These are phyloP conservation scores for Fusarium equiseti DNA, from an alignment of 2,329 filamentous ascomycete genomes.

Conservation along the genomic window DNA sequence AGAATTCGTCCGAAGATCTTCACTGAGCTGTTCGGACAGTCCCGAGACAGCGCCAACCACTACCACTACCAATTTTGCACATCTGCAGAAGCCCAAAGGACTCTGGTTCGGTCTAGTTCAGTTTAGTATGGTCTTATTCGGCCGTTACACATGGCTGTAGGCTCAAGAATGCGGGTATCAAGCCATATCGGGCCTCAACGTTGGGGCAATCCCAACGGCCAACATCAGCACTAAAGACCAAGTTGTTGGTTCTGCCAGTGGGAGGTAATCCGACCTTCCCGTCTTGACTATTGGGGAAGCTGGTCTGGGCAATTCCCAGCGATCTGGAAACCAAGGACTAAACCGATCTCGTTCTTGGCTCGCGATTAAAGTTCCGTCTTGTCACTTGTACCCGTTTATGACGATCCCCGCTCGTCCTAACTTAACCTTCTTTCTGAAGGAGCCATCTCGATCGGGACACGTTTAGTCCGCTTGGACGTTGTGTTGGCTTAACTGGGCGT, in stretches of 20 bases:
- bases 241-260: not conserved
- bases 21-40: not conserved
- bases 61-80: not conserved
- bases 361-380: not conserved
- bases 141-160: not conserved
- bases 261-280: not conserved
- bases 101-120: too few relatives aligned
- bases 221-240: not conserved
- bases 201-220: not conserved
- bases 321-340: not conserved
- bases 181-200: conserved; percentile 6
- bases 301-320: not conserved
- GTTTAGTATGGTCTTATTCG: not conserved
- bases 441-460: not conserved
- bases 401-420: not conserved
- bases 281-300: not conserved
- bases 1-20: not conserved
- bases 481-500: too few relatives aligned
- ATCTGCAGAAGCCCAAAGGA: too few relatives aligned
- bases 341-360: not conserved
- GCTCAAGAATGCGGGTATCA: not conserved
- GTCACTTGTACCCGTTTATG: not conserved
- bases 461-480: not conserved
- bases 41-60: not conserved
- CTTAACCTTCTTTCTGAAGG: not conserved